A percentile compares a stretch with the other conserved stretches of the same genome.
Conservation (phyloP, 78 protist species). For the Dictyostelium brefeldianum region DNA sequence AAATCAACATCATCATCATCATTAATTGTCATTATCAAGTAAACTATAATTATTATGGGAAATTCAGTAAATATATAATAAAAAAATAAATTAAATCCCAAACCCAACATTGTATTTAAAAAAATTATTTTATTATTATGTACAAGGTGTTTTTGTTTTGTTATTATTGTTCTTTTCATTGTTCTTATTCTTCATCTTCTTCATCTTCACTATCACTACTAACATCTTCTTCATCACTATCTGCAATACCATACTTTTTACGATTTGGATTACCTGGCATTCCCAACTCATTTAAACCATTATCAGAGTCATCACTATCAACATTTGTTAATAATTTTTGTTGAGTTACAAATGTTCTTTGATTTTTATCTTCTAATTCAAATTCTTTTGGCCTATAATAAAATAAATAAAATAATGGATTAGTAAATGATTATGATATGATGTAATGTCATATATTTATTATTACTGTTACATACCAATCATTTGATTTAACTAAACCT, state of each 20-base stretch:
- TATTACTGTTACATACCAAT: not conserved
- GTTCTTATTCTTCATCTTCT: not conserved
- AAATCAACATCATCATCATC: not conserved
- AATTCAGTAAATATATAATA: not conserved
- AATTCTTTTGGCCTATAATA: slow-evolving; percentile 70
- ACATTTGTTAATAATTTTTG: not conserved
- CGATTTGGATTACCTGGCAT: slow-evolving; percentile 36
- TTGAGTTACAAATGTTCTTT: not conserved
- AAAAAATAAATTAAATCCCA: not conserved
- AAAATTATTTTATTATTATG: not conserved
- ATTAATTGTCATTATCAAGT: too few species aligned
- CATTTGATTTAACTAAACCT: slow-evolving; percentile 36
- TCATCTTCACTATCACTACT: slow-evolving; percentile 7
- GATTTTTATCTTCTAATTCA: slow-evolving; percentile 12
- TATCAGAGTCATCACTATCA: slow-evolving; percentile 51
- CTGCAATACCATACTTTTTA: slow-evolving; percentile 21
- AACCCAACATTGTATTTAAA: not conserved
- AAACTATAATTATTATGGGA: not conserved
- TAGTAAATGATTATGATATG: not conserved
- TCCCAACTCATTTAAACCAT: slow-evolving; percentile 32
- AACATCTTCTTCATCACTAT: slow-evolving; percentile 44
- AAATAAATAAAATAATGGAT: not conserved
- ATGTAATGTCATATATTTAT: not conserved
- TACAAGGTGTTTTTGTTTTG: not conserved
- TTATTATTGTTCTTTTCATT: not conserved